These are phyloP conservation scores for Kluyveromyces aestuarii DNA, from an alignment of 805 yeast genomes.

Conservation along the genomic window DNA sequence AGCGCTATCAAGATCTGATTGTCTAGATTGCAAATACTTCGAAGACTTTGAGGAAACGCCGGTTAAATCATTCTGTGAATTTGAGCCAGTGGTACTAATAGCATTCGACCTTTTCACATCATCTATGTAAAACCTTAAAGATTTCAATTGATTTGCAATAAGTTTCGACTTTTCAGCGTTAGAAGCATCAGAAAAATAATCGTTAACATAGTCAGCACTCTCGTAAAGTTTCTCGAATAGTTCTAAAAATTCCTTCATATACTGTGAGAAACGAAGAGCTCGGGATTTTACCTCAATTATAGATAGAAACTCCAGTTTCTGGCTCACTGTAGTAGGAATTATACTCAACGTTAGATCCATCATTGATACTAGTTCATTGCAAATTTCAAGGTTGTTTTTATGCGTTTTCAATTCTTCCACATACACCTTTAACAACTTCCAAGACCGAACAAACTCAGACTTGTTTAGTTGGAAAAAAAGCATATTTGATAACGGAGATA, in stretches of 20 bases:
- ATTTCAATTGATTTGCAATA: slow-evolving; percentile 46
- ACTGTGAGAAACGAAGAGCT: slow-evolving; percentile 21
- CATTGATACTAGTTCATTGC: slow-evolving; percentile 24
- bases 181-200: slow-evolving; percentile 42
- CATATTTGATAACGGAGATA: slow-evolving; percentile 54
- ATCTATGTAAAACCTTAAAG: slow-evolving; percentile 42
- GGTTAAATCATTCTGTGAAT: background rate
- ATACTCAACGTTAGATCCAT: slow-evolving; percentile 43
- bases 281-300: slow-evolving; percentile 28
- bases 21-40: slow-evolving; percentile 6
- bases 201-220: slow-evolving; percentile 31
- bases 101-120: slow-evolving; percentile 30
- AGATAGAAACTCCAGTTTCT: slow-evolving; percentile 33
- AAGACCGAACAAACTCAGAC: slow-evolving; percentile 39
- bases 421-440: slow-evolving; percentile 15
- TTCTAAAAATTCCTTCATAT: slow-evolving; percentile 30
- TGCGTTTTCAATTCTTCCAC: background rate
- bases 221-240: slow-evolving; percentile 33
- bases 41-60: background rate
- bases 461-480: slow-evolving; percentile 45
- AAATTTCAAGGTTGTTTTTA: slow-evolving; percentile 28
- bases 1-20: slow-evolving; percentile 26
- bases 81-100: background rate
- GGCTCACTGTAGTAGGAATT: slow-evolving; percentile 39
- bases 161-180: slow-evolving; percentile 44